Evolutionary conservation across 495 filamentous ascomycete species (phyloP), one percentile per base, ranked within the genome.

Genomic region (Penicillium egyptiacum): DNA sequence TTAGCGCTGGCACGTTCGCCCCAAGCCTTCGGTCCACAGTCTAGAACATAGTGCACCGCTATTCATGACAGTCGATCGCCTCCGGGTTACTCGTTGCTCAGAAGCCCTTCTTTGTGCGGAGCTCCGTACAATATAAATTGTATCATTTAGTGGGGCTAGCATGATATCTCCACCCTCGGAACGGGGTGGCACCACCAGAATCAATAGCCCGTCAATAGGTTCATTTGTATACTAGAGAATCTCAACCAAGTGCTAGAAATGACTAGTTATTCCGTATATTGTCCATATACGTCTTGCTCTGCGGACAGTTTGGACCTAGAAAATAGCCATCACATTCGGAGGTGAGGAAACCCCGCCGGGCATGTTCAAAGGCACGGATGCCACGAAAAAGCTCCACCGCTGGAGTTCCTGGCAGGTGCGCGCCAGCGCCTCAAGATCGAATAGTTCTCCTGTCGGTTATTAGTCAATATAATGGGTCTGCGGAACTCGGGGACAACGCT

Each of bases 341-440:
- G 77, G 79, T 52, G 71, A 77, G 7, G 71, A 74, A 16, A 84
- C 75, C 9, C 79, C 82, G 17, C 81, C 81, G 0, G 75, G 70
- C 61, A 77, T 75, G 60, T 84, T 81, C 53, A 84, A 61, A 3
- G 83, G 83, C 23, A 75, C 71, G 52, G 76, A 80, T 8, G 73
- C 69, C 4, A 84, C 63, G 56, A 83, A 84, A 63, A 84, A 84
- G n/a, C 62, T 77, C 75, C 77, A 83, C 52, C 79, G 67, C 20
- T 70, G 62, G 33, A 71, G 62, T 43, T 75, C 66, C 59, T 70
- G 57, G 55, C 81, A 84, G 20, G 66, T 68, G 37, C 62, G 56
- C 19, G 66, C 70, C 56, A 85, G 61, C 14, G 68, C 72, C 60
- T 83, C 79, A 22, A 84, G 65, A 65, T 84, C 78, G 67, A 82